Base-by-base conservation (phyloP, 2,329 filamentous ascomycete species). In the Fusarium transvaalense region DNA sequence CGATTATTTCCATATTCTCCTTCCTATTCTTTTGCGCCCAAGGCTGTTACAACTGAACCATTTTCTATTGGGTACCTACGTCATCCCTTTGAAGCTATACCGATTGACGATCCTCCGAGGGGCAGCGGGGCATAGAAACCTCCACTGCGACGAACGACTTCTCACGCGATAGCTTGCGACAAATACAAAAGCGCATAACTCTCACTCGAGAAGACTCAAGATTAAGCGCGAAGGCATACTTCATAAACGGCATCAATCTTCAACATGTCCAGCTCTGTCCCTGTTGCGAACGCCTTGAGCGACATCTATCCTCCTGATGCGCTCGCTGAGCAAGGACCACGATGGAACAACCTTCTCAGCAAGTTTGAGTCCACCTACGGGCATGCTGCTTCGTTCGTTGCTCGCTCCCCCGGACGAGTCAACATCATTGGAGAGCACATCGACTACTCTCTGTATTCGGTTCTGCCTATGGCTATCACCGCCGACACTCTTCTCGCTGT, bases 371-470 rank as follows among this genome's bases (percentile, higher is more conserved):
- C 86, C 60, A 82, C 82, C 41, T 97, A 95, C 80, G 90, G 89
- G 71, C 85, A 88, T 52, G 82, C 85, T 17, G 89, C 94, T 38
- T 86, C 92, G 61, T 97, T 97, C 75, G 89, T 98, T 21, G 88
- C 95, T 12, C 90, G 96, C 67, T 97, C 94, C 56, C 96, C 96
- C 2, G 96, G 96, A 63, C 89, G 96, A 71, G 96, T 99, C 71
- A 98, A 98, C 83, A 96, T 99, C 76, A 97, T 99, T 77, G 96
- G 96, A 79, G 96, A 99, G 85, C 96, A 99, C 83, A 97, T 99
- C 76, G 96, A 99, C 83, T 99, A 99, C 83, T 97, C 93, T 15
- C 88, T 99, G 21, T 99, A 98, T 84, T 91, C 96, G 73, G 94
- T 97, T 62, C 86, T 99, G 25, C 96, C 96, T 53, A 97, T 97